A percentile compares a stretch with the other conserved stretches of the same genome.
Evolutionary conservation across 2,329 filamentous ascomycete species (phyloP).

Genomic region (Aureobasidium melanogenum): DNA sequence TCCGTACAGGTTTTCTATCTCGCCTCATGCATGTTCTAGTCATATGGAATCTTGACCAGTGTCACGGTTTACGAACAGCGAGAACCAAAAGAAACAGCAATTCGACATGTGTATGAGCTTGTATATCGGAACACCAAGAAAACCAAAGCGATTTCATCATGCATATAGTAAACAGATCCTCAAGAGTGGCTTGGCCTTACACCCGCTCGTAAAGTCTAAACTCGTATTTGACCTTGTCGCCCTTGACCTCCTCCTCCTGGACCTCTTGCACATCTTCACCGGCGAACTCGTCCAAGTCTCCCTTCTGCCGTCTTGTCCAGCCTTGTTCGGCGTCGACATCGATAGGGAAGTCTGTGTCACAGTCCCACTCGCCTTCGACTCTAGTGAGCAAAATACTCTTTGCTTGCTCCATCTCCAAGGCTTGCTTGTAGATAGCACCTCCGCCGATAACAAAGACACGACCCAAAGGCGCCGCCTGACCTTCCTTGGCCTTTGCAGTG

Average conservation of each 20-base stretch:
- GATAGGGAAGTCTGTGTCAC: constrained; percentile 67
- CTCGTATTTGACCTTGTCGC: constrained; percentile 37
- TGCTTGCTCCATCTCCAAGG: constrained; percentile 51
- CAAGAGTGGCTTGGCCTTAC: constrained; percentile 2
- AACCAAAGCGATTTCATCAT: background rate
- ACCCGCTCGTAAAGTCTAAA: constrained; percentile 25
- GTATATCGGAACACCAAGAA: too few relatives aligned
- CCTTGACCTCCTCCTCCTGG: constrained; percentile 55
- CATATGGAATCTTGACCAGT: too few relatives aligned
- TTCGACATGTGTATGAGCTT: too few relatives aligned
- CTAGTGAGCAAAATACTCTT: constrained; percentile 61
- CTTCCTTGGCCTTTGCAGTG: constrained; percentile 15
- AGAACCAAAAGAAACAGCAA: too few relatives aligned
- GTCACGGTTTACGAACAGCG: too few relatives aligned
- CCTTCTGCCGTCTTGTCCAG: constrained; percentile 48
- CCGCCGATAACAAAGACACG: constrained; percentile 84
- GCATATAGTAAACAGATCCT: background rate
- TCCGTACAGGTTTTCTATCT: too few relatives aligned
- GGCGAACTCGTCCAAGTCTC: constrained; percentile 53
- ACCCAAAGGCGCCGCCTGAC: constrained; percentile 31
- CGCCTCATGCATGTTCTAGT: too few relatives aligned
- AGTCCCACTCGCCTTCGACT: constrained; percentile 61
- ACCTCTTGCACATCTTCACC: constrained; percentile 54
- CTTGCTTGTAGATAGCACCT: constrained; percentile 69
- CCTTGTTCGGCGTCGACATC: constrained; percentile 35